Base-by-base conservation (phyloP, 441 rosid genomes). In the Jatropha podagrica region DNA sequence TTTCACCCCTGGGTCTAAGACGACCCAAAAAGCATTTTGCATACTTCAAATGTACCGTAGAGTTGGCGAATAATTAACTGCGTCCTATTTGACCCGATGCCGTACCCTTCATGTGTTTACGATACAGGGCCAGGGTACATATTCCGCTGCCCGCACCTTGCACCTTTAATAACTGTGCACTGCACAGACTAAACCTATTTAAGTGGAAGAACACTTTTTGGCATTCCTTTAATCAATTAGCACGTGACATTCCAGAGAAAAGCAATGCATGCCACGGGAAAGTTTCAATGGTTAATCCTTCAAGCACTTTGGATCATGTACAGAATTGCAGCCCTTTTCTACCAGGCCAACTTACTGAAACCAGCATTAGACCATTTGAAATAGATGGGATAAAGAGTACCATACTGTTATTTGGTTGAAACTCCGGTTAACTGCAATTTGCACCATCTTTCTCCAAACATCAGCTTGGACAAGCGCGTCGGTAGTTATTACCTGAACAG, bases 351-450 rank as follows among this genome's bases (percentile, higher is more conserved):
- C 64, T 37, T 38, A 63, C 4, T 58, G 58, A 62, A 65, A 75
- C 3, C 73, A 79, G 26, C 9, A 26, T 46, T 69, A 18, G 17
- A 2, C 9, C 56, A 52, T 49, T n/a, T 51, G 66, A 58, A 61
- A 64, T 71, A 76, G 52, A 44, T n/a, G 15, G 2, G 58, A 20
- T 13, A 10, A 76, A 48, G 49, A 78, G 38, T 54, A 64, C 59
- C 92, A 46, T 90, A 96, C 98, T 74, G 97, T 96, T 80, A 96
- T 91, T 81, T 92, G 99, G 90, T 96, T 94, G 85, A 96, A 96
- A 80, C 99, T 96, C 68, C 97, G 86, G 87, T 88, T 85, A 20
- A 96, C 99, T 15, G 98, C 89, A 74, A 82, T 80, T 79, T 82
- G 88, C 23, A 94, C 97, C 97, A 96, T 94, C 88, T 86, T 89